These are phyloP conservation scores for Flaveria brownii DNA, from an alignment of 129 eudicot genomes.

Conservation along the genomic window DNA sequence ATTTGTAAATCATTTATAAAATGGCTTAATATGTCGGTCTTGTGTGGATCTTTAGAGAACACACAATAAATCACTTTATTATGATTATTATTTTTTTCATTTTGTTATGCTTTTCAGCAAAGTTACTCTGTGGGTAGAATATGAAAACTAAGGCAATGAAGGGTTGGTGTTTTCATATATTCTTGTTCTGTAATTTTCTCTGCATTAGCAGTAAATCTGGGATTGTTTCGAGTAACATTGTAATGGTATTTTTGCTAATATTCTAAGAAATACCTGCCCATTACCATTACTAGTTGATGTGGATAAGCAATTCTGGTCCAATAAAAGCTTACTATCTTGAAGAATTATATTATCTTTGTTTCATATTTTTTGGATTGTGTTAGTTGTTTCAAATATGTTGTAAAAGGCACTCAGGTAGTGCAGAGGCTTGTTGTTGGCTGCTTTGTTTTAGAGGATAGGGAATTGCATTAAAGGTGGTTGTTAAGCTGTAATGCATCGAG, in stretches of 20 bases:
- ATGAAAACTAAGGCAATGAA: constrained; percentile 1
- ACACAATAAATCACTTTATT: neutral
- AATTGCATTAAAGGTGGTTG: neutral
- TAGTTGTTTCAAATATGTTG: constrained; percentile 11
- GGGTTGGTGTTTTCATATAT: constrained; percentile 4
- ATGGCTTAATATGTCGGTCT: neutral
- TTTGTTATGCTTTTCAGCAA: neutral
- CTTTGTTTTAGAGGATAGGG: too few species aligned
- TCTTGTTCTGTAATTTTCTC: neutral
- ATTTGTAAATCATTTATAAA: constrained; percentile 8
- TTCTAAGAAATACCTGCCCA: neutral
- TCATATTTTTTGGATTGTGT: neutral
- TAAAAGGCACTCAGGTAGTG: constrained; percentile 5
- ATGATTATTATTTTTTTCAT: neutral
- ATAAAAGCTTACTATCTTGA: neutral
- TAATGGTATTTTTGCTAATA: neutral
- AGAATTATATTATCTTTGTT: constrained; percentile 1
- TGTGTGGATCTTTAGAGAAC: neutral
- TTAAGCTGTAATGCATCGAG: too few species aligned
- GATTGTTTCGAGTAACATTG: neutral
- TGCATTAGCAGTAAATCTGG: neutral
- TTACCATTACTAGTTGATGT: constrained; percentile 18
- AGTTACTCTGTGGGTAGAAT: neutral
- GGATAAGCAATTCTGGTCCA: neutral
- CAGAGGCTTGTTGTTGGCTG: too few species aligned